A percentile compares a stretch with the other conserved stretches of the same genome.
Conservation (phyloP, 179 eudicot genomes). For the Silene noctiflora region DNA sequence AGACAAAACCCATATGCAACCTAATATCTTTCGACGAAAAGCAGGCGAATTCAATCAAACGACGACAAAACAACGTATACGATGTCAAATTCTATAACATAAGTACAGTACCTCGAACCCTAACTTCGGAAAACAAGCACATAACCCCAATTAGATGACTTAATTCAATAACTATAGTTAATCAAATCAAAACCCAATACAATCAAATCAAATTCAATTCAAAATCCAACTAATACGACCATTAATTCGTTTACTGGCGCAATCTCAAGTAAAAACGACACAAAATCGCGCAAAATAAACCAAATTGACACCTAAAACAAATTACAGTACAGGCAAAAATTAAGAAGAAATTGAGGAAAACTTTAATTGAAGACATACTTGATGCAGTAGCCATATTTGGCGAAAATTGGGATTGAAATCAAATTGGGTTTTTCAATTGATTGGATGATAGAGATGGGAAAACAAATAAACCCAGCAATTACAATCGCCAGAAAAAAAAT, state of each 20-base stretch:
- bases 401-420: neutral
- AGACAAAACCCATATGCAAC: neutral
- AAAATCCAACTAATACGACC: neutral
- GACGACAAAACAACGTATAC: no score
- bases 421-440: constrained; percentile 17
- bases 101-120: neutral
- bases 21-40: neutral
- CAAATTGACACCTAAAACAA: neutral
- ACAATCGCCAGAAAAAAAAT: no score
- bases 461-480: no score
- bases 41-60: neutral
- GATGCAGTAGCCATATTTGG: constrained; percentile 30
- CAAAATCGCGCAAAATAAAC: neutral
- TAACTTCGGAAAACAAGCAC: neutral
- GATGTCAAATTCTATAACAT: neutral
- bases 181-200: neutral
- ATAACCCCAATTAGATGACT: neutral
- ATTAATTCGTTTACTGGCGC: neutral
- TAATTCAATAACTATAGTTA: neutral
- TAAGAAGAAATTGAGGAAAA: neutral
- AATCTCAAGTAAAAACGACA: neutral
- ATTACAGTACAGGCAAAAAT: neutral
- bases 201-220: neutral
- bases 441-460: no score
- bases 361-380: constrained; percentile 16